A percentile compares a stretch with the other conserved stretches of the same genome.
These are phyloP conservation scores for Syzygium syzygioides DNA, from an alignment of 441 rosid species.

Conservation along the genomic window DNA sequence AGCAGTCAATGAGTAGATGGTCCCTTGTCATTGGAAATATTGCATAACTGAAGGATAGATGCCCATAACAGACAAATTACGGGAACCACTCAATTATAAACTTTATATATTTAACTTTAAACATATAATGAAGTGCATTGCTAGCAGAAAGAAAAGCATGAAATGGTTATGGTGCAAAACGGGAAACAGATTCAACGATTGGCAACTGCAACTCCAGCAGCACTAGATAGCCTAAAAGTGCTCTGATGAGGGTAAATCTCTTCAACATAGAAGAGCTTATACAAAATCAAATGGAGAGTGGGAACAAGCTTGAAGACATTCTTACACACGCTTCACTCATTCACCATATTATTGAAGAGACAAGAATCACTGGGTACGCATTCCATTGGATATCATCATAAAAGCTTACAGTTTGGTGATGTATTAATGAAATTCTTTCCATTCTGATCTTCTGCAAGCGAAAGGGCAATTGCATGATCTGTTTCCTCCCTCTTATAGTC, in stretches of 20 bases:
- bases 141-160: background rate
- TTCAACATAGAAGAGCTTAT: background rate
- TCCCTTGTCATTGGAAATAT: background rate
- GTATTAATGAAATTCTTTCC: slow-evolving; percentile 55
- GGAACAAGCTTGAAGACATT: background rate
- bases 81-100: background rate
- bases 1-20: background rate
- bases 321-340: background rate
- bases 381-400: background rate
- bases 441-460: slow-evolving; percentile 39
- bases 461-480: slow-evolving; percentile 50
- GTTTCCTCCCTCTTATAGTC: slow-evolving; percentile 46
- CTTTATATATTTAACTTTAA: background rate
- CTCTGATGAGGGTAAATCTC: background rate
- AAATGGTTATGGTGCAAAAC: background rate
- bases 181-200: background rate
- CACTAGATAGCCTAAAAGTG: background rate
- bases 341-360: slow-evolving; percentile 23
- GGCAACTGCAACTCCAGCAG: background rate
- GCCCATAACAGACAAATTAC: background rate
- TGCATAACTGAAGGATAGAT: background rate
- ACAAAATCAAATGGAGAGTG: background rate
- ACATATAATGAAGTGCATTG: background rate
- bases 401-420: slow-evolving; percentile 1
- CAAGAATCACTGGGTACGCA: background rate